Evolutionary conservation across 352 stramenopile species (phyloP).

Genomic region (Globisporangium radiosum): DNA sequence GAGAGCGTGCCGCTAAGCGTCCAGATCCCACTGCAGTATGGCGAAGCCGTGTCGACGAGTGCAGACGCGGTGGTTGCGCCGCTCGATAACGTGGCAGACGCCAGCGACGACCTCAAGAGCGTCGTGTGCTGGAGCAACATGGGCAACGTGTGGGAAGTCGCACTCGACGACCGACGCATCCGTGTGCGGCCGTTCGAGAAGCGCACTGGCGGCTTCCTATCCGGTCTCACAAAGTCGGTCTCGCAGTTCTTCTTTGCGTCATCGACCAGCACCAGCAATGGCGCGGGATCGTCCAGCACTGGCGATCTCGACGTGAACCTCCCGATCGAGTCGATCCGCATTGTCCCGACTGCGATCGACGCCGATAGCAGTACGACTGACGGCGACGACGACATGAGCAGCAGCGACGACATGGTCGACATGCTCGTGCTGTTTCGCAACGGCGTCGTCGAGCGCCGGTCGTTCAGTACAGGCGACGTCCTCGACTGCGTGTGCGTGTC

Average conservation of each 20-base stretch:
- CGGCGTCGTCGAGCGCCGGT: slow-evolving; percentile 54
- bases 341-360: slow-evolving; percentile 21
- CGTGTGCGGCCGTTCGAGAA: slow-evolving; percentile 71
- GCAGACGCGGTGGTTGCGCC: slow-evolving; percentile 25
- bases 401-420: slow-evolving; percentile 34
- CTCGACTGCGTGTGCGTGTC: slow-evolving; percentile 59
- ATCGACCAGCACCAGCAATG: slow-evolving; percentile 6
- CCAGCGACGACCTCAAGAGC: slow-evolving; percentile 33
- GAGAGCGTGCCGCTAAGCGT: slow-evolving; percentile 71
- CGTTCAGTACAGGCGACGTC: slow-evolving; percentile 59
- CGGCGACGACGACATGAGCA: slow-evolving; percentile 5
- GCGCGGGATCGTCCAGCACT: neutral
- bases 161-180: slow-evolving; percentile 73
- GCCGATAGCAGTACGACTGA: slow-evolving; percentile 1
- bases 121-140: slow-evolving; percentile 79
- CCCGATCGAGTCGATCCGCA: slow-evolving; percentile 47
- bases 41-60: slow-evolving; percentile 48
- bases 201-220: slow-evolving; percentile 54
- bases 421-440: slow-evolving; percentile 69
- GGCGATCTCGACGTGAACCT: slow-evolving; percentile 38
- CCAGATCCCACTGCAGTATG: slow-evolving; percentile 55
- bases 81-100: neutral
- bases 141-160: slow-evolving; percentile 73
- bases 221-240: slow-evolving; percentile 64
- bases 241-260: slow-evolving; percentile 75